These are phyloP conservation scores for Lactarius trivialis DNA, from an alignment of 768 basidiomycete genomes.

Conservation along the genomic window DNA sequence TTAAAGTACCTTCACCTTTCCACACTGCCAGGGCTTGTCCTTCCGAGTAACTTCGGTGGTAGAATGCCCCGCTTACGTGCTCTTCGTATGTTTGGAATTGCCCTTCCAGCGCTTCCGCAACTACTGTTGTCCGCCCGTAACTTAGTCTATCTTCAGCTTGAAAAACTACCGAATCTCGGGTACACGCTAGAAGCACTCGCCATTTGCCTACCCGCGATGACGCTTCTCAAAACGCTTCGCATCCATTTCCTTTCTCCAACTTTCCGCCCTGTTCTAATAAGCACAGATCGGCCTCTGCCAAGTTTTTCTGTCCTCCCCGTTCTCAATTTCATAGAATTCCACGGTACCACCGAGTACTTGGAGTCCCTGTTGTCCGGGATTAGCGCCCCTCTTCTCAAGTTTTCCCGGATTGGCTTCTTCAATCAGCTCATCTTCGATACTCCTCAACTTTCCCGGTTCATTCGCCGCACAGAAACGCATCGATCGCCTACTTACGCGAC, in stretches of 20 bases:
- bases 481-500: not conserved
- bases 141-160: not conserved
- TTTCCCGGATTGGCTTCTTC: not conserved
- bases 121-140: not conserved
- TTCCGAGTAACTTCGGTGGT: not conserved
- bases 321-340: not conserved
- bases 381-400: not conserved
- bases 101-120: not conserved
- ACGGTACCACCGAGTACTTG: conserved; percentile 1
- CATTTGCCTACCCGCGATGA: not conserved
- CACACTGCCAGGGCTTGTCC: not conserved
- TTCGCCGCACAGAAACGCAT: not conserved
- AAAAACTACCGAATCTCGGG: not conserved
- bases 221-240: not conserved
- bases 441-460: not conserved
- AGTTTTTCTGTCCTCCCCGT: not conserved
- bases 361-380: not conserved
- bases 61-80: not conserved
- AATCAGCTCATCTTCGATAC: not conserved
- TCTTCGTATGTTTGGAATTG: not conserved
- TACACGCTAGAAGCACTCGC: not conserved
- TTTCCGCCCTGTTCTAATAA: not conserved
- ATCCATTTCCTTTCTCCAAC: not conserved
- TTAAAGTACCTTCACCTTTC: not conserved
- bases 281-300: not conserved